Evolutionary conservation across 164 flowering plant genomes (phyloP), one percentile per base, ranked within the genome.

Genomic region (Stephania japonica): DNA sequence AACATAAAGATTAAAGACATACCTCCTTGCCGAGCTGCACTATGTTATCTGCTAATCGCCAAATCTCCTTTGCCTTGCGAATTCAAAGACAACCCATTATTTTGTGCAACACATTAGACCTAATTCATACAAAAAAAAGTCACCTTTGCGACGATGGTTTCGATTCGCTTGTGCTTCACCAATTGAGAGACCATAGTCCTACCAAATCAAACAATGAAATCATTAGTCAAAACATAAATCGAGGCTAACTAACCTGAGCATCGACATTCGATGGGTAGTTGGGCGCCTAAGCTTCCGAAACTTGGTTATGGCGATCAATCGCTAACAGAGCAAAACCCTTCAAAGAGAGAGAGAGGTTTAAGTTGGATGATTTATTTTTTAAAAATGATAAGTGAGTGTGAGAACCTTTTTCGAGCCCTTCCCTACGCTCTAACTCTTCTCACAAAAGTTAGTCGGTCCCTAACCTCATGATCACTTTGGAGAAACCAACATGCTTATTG

Each of bases 131-230:
- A n/a, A 66, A 66, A 1, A 32, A 42, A 11, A 38, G 7, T 3
- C 41, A 89, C 97, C 97, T 91, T 92, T 1, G 97, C 93, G 25
- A 94, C 91, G 18, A 97, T 92, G 53, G 97, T 94, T 82, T 94
- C 99, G 4, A 94, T 94, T 3, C 97, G 88, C 83, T 91, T 97
- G 76, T 94, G 97, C 85, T 87, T 91, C 79, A 94, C 92, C 85
- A 94, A 72, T 84, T 94, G 99, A 14, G 97, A 94, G 2, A 94
- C 99, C 97, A 94, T 87, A 16, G 99, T 94, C 79, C 98, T 94
- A 77, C 18, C 43, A 26, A 63, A n/a, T 32, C 4, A 66, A 75
- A 13, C 6, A 38, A n/a, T n/a, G n/a, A 47, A 76, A 72, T 10
- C 50, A 47, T 47, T 16, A 27, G 18, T 2, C 19, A 23, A 12